Evolutionary conservation across 306 rosid species (phyloP).

Genomic region (Dryas octopetala): DNA sequence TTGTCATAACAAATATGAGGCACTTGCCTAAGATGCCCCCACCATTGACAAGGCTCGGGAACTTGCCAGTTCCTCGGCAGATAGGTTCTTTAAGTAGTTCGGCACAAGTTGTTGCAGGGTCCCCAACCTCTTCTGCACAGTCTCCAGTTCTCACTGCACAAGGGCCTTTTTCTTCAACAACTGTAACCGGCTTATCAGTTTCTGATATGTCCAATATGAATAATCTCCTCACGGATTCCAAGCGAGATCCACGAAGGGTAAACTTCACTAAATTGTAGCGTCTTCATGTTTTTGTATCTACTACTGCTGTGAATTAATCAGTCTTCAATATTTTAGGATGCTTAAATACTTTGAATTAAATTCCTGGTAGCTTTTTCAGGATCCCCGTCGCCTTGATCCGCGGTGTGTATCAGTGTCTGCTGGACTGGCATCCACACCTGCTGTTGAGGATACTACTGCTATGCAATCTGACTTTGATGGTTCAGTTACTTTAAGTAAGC

Average conservation of each 20-base stretch:
- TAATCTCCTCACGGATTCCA: slow-evolving; percentile 66
- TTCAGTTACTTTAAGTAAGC: slow-evolving; percentile 49
- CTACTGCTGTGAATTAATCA: neutral
- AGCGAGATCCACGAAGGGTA: slow-evolving; percentile 98
- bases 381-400: slow-evolving; percentile 98
- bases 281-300: slow-evolving; percentile 13
- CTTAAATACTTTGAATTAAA: slow-evolving; percentile 22
- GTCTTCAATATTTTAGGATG: neutral
- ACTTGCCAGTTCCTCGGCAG: slow-evolving; percentile 50
- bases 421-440: slow-evolving; percentile 46
- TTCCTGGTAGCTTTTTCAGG: slow-evolving; percentile 52
- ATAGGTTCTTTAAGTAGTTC: slow-evolving; percentile 47
- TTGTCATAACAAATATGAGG: slow-evolving; percentile 91
- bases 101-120: slow-evolving; percentile 39
- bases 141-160: slow-evolving; percentile 54
- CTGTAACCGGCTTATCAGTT: slow-evolving; percentile 43
- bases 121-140: slow-evolving; percentile 59
- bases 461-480: slow-evolving; percentile 54
- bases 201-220: slow-evolving; percentile 51
- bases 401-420: slow-evolving; percentile 55
- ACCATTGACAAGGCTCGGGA: slow-evolving; percentile 66
- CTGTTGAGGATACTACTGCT: slow-evolving; percentile 49
- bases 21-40: slow-evolving; percentile 84
- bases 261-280: slow-evolving; percentile 21
- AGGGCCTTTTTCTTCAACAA: slow-evolving; percentile 46